Evolutionary conservation across 2,329 filamentous ascomycete genomes (phyloP).

Genomic region (Epichloe gansuensis): DNA sequence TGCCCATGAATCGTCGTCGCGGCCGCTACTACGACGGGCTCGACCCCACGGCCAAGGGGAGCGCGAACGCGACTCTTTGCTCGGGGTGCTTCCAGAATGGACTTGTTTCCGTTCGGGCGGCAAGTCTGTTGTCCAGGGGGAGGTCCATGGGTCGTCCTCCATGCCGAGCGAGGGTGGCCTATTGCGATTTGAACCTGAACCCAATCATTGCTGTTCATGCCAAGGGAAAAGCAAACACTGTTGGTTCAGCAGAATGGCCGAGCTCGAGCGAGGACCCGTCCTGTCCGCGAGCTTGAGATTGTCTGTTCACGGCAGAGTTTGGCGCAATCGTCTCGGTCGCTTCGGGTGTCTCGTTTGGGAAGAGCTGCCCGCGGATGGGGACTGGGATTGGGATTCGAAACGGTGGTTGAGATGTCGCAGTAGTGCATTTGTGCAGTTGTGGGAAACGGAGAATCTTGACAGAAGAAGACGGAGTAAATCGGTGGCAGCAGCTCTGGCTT

Average conservation of each 20-base stretch:
- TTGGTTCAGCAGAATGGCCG: background rate
- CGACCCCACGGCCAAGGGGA: conserved; percentile 16
- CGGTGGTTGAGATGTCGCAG: too few species aligned
- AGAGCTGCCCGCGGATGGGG: too few species aligned
- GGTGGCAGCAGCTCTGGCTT: too few species aligned
- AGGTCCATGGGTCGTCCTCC: conserved; percentile 54
- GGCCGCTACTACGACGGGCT: conserved; percentile 12
- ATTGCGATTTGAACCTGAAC: background rate
- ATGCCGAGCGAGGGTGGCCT: conserved; percentile 23
- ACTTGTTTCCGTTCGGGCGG: conserved; percentile 20
- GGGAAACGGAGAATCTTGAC: too few species aligned
- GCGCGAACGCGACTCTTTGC: conserved; percentile 9
- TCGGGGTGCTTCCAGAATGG: conserved; percentile 16
- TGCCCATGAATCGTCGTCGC: conserved; percentile 23
- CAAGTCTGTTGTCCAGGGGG: conserved; percentile 39
- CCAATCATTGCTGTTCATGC: background rate
- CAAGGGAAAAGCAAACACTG: background rate
- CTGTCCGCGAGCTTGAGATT: too few species aligned
- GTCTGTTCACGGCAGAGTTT: background rate
- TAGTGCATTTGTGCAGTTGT: too few species aligned
- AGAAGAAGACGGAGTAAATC: too few species aligned
- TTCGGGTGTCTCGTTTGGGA: background rate
- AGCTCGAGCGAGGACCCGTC: too few species aligned
- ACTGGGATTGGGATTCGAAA: too few species aligned
- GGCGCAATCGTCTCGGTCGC: background rate